phyloP scores from a whole-genome alignment of 257 asterid species.

The Nicotiana paniculata region DNA sequence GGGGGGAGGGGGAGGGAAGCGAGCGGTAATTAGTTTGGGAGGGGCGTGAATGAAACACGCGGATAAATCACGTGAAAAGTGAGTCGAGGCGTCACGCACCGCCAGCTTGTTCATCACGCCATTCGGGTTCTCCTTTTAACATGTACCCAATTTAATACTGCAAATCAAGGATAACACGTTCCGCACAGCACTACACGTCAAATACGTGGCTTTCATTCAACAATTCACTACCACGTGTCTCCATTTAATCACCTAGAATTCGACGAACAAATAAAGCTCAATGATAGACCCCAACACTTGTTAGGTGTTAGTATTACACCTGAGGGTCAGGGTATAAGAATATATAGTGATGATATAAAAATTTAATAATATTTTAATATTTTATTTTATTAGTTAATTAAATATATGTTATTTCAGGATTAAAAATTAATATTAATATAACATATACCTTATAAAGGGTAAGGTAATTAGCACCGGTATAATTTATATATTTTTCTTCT shows the following conservation, averaged over 20 bases:
- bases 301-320: not conserved
- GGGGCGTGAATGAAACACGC: not conserved
- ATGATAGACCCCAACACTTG: not conserved
- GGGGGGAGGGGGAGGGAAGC: not conserved
- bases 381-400: too few species aligned
- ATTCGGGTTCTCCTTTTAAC: not conserved
- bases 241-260: not conserved
- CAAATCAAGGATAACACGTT: not conserved
- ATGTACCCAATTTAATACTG: not conserved
- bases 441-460: too few species aligned
- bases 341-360: too few species aligned
- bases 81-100: not conserved
- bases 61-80: constrained; percentile 12
- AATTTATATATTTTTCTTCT: too few species aligned
- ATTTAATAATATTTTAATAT: too few species aligned
- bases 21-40: not conserved
- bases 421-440: too few species aligned
- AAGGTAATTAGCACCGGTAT: too few species aligned
- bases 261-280: not conserved
- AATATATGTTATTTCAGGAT: too few species aligned
- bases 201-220: not conserved
- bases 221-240: not conserved
- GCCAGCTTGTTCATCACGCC: constrained; percentile 2
- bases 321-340: too few species aligned
- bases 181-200: not conserved